A percentile compares a stretch with the other conserved stretches of the same genome.
phyloP scores from a whole-genome alignment of 2,329 filamentous ascomycete species.

The Talaromyces albobiverticillius region DNA sequence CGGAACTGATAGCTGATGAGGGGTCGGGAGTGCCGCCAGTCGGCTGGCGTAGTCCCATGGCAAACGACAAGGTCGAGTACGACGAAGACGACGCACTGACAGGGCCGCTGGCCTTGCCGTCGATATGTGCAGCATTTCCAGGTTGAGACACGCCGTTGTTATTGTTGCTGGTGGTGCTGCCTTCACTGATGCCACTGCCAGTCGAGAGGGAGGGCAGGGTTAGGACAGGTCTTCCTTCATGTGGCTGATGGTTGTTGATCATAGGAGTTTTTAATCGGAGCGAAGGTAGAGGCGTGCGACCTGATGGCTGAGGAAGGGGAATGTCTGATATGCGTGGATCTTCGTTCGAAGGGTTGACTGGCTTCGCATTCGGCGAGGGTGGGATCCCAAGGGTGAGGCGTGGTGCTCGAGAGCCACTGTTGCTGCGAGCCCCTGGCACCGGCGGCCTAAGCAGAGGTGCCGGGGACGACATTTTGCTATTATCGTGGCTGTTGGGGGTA shows the following conservation, averaged over 20 bases:
- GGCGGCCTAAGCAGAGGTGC: constrained; percentile 80
- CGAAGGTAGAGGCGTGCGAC: constrained; percentile 68
- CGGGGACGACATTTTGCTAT: constrained; percentile 65
- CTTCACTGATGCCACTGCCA: constrained; percentile 4
- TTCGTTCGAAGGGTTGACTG: constrained; percentile 55
- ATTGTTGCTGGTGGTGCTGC: background rate
- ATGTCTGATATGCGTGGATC: constrained; percentile 40
- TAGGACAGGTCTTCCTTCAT: constrained; percentile 1
- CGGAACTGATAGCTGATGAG: constrained; percentile 79
- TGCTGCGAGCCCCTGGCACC: constrained; percentile 66
- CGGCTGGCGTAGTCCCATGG: constrained; percentile 64
- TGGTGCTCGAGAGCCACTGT: constrained; percentile 63
- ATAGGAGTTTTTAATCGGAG: constrained; percentile 84
- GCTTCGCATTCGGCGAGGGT: constrained; percentile 76
- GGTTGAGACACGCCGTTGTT: constrained; percentile 66
- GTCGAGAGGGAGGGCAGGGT: background rate
- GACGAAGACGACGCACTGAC: constrained; percentile 84
- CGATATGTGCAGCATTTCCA: constrained; percentile 72
- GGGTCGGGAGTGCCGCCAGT: constrained; percentile 72
- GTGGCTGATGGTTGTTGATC: constrained; percentile 54
- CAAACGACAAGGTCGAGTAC: constrained; percentile 79
- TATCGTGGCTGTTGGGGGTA: background rate
- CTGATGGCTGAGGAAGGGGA: constrained; percentile 32
- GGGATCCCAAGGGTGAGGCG: constrained; percentile 88
- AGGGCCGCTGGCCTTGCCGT: constrained; percentile 74